Evolutionary conservation across 345 rosid genomes (phyloP), one percentile per base, ranked within the genome.

Genomic region (Pistacia integerrima): DNA sequence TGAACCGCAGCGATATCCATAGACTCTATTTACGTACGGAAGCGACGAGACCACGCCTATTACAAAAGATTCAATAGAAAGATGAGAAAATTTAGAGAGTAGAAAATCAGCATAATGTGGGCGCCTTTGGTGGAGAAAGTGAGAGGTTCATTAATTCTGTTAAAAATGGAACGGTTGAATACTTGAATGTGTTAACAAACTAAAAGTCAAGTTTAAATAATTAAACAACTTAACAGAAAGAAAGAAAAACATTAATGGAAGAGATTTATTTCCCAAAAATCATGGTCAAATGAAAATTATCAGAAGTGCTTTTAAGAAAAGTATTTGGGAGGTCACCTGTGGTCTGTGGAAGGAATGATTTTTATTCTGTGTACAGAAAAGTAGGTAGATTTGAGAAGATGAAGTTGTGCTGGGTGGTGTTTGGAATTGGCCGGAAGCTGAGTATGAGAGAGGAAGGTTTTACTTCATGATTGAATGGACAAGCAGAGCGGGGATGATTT

Each of bases 1-100:
- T 44, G 60, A 11, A 49, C 9, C 30, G 49, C 59, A 9, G 57
- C 65, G 66, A 72, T 54, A 64, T 51, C 78, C 48, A 18, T 49
- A 11, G 7, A 41, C 63, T 12, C 17, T 25, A 20, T 0, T 12
- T 28, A 8, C 44, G 22, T 56, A 38, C 16, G 16, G 20, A 60
- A 2, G 36, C 3, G 49, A 17, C 25, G 62, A 46, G 11, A n/a
- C n/a, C 54, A 22, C 9, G 44, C 22, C 12, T 12, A 44, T 12
- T 38, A 41, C 46, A 10, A 66, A 3, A 20, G 30, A 73, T 52
- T 28, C 17, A 30, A 33, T 10, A 1, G 30, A 18, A 3, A 46
- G 46, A 52, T 3, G 11, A 30, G n/a, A 61, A 61, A 59, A 73
- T 28, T 61, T 38, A 11, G 60, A 1, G 76, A 63, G 28, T 11